These are phyloP conservation scores for Solanum sparsipilum DNA, from an alignment of 257 asterid species.

Conservation along the genomic window DNA sequence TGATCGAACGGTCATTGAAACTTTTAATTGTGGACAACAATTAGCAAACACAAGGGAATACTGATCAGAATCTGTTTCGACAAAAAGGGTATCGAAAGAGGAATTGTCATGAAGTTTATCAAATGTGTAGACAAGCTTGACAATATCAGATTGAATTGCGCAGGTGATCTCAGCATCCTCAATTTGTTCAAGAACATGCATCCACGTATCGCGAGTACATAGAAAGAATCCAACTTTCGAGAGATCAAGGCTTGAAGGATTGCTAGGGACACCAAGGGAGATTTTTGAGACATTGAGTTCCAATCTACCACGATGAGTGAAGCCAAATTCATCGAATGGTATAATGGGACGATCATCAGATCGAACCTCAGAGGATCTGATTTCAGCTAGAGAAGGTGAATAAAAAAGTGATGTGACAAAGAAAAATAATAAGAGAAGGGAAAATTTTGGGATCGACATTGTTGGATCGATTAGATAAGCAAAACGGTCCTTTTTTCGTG, in stretches of 20 bases:
- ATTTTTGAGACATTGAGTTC: conserved; percentile 54
- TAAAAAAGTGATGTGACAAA: conserved; percentile 19
- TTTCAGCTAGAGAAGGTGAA: conserved; percentile 40
- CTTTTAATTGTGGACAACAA: conserved; percentile 42
- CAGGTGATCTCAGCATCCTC: conserved; percentile 66
- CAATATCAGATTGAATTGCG: conserved; percentile 40
- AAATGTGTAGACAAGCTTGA: conserved; percentile 39
- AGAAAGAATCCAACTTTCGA: conserved; percentile 70
- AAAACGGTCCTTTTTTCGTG: not conserved
- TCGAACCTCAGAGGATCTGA: conserved; percentile 43
- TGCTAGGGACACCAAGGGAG: conserved; percentile 19
- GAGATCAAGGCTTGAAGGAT: conserved; percentile 26
- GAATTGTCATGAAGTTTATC: conserved; percentile 28
- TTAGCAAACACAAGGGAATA: conserved; percentile 70
- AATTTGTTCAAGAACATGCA: conserved; percentile 56
- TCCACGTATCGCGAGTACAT: conserved; percentile 67
- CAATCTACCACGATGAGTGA: conserved; percentile 73
- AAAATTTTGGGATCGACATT: not conserved
- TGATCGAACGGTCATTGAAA: conserved; percentile 61
- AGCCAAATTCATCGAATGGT: conserved; percentile 77
- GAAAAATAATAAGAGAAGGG: conserved; percentile 20
- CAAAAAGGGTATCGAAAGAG: conserved; percentile 17
- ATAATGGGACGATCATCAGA: conserved; percentile 60
- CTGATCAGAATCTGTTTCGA: conserved; percentile 56
- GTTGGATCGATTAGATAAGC: not conserved